These are phyloP conservation scores for Flaveria ramosissima DNA, from an alignment of 129 eudicot species.

Conservation along the genomic window DNA sequence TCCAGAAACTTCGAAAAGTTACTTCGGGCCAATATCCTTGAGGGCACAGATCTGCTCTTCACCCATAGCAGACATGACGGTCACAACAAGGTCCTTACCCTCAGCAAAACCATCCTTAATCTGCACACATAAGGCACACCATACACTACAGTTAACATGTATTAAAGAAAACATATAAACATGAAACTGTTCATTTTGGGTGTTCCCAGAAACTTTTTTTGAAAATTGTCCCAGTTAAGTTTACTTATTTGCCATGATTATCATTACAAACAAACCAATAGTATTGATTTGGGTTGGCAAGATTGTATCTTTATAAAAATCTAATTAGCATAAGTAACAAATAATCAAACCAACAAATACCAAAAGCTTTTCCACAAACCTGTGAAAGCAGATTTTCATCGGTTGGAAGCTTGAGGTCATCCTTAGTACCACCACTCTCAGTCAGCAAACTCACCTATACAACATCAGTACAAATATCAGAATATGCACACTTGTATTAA, in stretches of 20 bases:
- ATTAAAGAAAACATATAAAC: neutral
- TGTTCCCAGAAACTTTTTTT: no score
- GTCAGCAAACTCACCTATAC: slow-evolving; percentile 65
- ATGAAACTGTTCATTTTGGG: neutral
- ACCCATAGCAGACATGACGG: slow-evolving; percentile 90
- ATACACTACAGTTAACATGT: neutral
- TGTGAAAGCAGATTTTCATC: slow-evolving; percentile 62
- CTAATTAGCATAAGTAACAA: neutral
- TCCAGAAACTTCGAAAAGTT: slow-evolving; percentile 2
- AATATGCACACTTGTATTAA: neutral
- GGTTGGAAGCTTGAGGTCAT: slow-evolving; percentile 73
- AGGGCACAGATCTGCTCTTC: slow-evolving; percentile 81
- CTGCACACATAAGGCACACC: slow-evolving; percentile 36
- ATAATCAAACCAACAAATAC: neutral
- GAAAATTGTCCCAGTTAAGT: no score
- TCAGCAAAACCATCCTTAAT: slow-evolving; percentile 80
- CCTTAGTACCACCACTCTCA: slow-evolving; percentile 71
- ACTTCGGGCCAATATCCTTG: slow-evolving; percentile 81
- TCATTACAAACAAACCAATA: neutral
- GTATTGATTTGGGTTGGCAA: neutral
- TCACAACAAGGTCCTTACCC: slow-evolving; percentile 76
- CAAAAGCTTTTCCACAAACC: slow-evolving; percentile 36
- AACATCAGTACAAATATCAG: neutral
- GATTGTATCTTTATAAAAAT: neutral
- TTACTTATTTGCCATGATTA: neutral